phyloP scores from a whole-genome alignment of 2,329 filamentous ascomycete genomes.

The Exophiala oligosperma region DNA sequence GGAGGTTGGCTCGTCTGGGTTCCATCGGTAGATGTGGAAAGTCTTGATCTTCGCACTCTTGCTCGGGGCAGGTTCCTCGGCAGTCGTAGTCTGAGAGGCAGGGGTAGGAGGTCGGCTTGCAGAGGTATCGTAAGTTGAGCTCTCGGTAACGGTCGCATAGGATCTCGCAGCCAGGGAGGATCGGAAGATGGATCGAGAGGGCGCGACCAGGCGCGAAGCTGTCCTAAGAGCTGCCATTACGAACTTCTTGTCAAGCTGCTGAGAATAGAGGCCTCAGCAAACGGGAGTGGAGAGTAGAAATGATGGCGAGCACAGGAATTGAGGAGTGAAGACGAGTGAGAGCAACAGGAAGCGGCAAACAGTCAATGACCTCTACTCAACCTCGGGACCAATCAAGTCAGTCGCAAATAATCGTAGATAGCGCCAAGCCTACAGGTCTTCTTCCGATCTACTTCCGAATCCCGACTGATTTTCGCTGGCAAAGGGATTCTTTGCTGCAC shows the following conservation, averaged over 20 bases:
- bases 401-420: conserved; percentile 19
- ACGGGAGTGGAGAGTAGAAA: conserved; percentile 5
- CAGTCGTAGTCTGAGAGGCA: conserved; percentile 58
- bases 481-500: too few species aligned
- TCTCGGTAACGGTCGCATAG: conserved; percentile 49
- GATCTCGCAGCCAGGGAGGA: conserved; percentile 41
- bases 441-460: conserved; percentile 5
- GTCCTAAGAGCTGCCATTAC: conserved; percentile 52
- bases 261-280: neutral
- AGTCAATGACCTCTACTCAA: conserved; percentile 7
- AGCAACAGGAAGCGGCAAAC: conserved; percentile 1
- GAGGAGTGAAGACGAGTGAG: neutral
- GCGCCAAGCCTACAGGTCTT: conserved; percentile 6
- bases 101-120: conserved; percentile 39
- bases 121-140: conserved; percentile 33
- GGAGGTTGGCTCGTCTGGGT: conserved; percentile 84
- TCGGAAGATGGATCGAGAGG: conserved; percentile 35
- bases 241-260: neutral
- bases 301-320: neutral
- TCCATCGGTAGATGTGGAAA: conserved; percentile 99
- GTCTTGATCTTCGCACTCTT: conserved; percentile 73
- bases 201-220: conserved; percentile 46
- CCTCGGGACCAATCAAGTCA: conserved; percentile 20
- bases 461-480: neutral
- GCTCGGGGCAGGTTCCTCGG: conserved; percentile 60